Base-by-base conservation (phyloP, 139 green algal genomes). In the Chlorella sp. region DNA sequence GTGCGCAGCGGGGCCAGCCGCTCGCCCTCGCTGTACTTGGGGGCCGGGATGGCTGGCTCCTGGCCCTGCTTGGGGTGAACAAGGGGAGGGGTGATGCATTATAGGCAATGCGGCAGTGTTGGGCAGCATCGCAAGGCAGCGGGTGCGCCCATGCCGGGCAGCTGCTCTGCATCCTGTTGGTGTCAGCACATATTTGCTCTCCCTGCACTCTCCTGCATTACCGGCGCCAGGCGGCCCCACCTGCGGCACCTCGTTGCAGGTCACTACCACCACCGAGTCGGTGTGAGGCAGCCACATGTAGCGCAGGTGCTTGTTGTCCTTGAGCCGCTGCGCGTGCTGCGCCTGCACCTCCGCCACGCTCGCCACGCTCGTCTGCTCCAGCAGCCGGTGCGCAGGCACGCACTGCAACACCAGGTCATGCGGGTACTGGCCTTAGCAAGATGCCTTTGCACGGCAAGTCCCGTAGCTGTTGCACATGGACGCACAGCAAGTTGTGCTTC, bases 201-300 rank as follows among this genome's bases (percentile, higher is more conserved):
- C 44, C 44, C 44, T 9, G 9, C 44, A 51, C 44, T 9, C 7
- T 9, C 44, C 44, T 51, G n/a, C 44, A 51, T 51, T 51, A 9
- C 44, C 44, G 7, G 16, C 9, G 3, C 38, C 23, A 34, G 18
- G 15, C 7, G 23, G n/a, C n/a, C 80, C 7, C 80, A 68, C 80
- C 80, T 79, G 28, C 12, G 70, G 32, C 56, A 86, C 62, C 55
- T 67, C 32, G 70, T 86, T 74, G 36, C 56, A 72, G 0, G 81
- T 86, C 16, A 98, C 94, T 21, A 98, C 94, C 44, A 98, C 94
- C 67, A 98, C 92, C 4, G 87, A 86, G 80, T 98, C 94, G 1
- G 96, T 99, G 91, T 98, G 94, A 7, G 97, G 97, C 38, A 99
- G 96, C 96, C 97, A 99, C 96, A 99, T 98, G 93, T 99, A 99